A percentile compares a stretch with the other conserved stretches of the same genome.
phyloP scores from a whole-genome alignment of 2,329 filamentous ascomycete genomes.

The Dactylellina cionopaga region DNA sequence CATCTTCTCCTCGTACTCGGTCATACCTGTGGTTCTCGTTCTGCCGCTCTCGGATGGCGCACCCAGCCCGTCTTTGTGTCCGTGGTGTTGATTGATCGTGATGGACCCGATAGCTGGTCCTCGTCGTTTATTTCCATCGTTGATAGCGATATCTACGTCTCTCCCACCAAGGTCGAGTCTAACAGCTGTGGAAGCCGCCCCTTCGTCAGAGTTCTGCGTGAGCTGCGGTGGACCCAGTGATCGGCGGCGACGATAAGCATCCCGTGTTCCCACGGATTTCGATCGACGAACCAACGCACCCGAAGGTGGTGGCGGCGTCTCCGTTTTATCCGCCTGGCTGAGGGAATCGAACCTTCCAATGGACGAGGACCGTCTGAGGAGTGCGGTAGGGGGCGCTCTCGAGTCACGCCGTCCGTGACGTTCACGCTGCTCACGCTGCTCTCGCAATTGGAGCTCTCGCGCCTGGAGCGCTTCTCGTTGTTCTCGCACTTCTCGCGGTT shows the following conservation, averaged over 20 bases:
- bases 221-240: slow-evolving; percentile 15
- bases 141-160: slow-evolving; percentile 47
- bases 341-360: slow-evolving; percentile 31
- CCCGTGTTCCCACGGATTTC: slow-evolving; percentile 43
- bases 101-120: slow-evolving; percentile 45
- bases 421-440: neutral
- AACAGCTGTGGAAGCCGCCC: slow-evolving; percentile 7
- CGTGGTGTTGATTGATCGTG: slow-evolving; percentile 43
- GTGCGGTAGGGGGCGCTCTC: slow-evolving; percentile 4
- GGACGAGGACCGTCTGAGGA: slow-evolving; percentile 27
- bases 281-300: slow-evolving; percentile 43
- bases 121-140: slow-evolving; percentile 33
- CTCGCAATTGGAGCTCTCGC: neutral
- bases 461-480: neutral
- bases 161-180: slow-evolving; percentile 42
- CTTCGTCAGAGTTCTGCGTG: neutral
- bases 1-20: slow-evolving; percentile 48
- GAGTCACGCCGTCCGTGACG: slow-evolving; percentile 25
- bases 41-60: slow-evolving; percentile 30
- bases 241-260: slow-evolving; percentile 25
- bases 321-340: slow-evolving; percentile 17
- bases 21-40: slow-evolving; percentile 30
- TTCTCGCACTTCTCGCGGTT: neutral
- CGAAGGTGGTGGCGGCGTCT: slow-evolving; percentile 1
- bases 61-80: slow-evolving; percentile 1